These are phyloP conservation scores for Alternaria longipes DNA, from an alignment of 2,329 filamentous ascomycete genomes.

Conservation along the genomic window DNA sequence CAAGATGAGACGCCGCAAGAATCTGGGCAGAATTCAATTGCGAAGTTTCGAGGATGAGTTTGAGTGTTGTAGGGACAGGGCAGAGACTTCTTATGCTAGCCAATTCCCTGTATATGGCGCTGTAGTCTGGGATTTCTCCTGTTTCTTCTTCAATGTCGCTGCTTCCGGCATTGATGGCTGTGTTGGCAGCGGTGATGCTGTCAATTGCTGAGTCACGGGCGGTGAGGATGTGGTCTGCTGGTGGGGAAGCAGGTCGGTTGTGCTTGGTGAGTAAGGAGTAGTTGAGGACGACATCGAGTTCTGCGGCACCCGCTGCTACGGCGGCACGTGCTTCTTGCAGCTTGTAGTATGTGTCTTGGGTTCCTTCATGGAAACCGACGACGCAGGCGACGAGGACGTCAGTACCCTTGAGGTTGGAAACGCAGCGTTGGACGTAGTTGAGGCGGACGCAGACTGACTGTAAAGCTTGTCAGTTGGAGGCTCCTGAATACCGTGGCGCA, in stretches of 20 bases:
- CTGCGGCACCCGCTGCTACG: constrained; percentile 60
- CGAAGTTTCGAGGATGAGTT: constrained; percentile 68
- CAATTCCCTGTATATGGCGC: constrained; percentile 63
- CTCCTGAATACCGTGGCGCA: background rate
- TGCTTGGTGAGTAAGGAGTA: constrained; percentile 56
- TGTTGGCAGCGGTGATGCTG: constrained; percentile 48
- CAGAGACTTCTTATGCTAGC: constrained; percentile 60
- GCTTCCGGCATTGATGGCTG: constrained; percentile 32
- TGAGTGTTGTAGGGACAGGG: constrained; percentile 56
- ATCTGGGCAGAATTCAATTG: constrained; percentile 61
- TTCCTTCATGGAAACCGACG: constrained; percentile 69
- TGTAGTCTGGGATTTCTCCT: constrained; percentile 54
- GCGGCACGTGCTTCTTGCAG: constrained; percentile 62
- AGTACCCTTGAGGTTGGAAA: constrained; percentile 58
- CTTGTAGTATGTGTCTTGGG: constrained; percentile 61
- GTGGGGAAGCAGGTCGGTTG: constrained; percentile 25
- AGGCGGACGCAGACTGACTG: constrained; percentile 67
- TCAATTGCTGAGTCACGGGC: constrained; percentile 43
- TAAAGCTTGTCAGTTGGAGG: constrained; percentile 23
- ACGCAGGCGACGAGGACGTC: constrained; percentile 65
- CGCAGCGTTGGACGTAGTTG: constrained; percentile 61
- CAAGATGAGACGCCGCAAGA: constrained; percentile 63
- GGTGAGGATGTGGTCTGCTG: constrained; percentile 14
- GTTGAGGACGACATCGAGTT: constrained; percentile 69
- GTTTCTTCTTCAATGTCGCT: constrained; percentile 17